A percentile compares a stretch with the other conserved stretches of the same genome.
These are phyloP conservation scores for Diaporthe caulivora DNA, from an alignment of 2,329 filamentous ascomycete species.

Conservation along the genomic window DNA sequence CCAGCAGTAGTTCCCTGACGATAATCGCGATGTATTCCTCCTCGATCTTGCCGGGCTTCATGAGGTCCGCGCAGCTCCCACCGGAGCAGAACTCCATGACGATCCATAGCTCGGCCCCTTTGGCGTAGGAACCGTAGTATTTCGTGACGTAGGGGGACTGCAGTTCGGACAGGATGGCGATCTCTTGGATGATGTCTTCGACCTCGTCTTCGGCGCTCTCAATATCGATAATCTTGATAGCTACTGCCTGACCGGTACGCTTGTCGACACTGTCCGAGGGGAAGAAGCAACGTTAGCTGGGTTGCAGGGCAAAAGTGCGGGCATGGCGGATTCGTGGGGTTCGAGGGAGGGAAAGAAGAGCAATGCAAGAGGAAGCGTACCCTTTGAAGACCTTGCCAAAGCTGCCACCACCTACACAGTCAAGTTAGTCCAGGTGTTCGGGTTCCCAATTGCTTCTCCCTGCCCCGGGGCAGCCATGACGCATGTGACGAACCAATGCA, in stretches of 20 bases:
- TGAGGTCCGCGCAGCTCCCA: slow-evolving; percentile 93
- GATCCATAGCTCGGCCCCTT: slow-evolving; percentile 97
- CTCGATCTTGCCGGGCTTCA: slow-evolving; percentile 91
- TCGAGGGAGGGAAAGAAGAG: slow-evolving; percentile 16
- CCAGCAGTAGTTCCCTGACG: slow-evolving; percentile 87
- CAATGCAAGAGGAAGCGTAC: slow-evolving; percentile 59
- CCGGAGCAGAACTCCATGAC: slow-evolving; percentile 99
- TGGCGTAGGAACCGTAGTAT: slow-evolving; percentile 97
- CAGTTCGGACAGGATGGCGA: slow-evolving; percentile 95
- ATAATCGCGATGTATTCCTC: slow-evolving; percentile 99
- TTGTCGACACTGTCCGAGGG: slow-evolving; percentile 81
- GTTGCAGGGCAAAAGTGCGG: background rate
- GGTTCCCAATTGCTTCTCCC: background rate
- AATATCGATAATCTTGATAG: slow-evolving; percentile 98
- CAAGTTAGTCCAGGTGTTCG: slow-evolving; percentile 41
- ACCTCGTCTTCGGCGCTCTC: slow-evolving; percentile 99
- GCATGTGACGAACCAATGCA: slow-evolving; percentile 76
- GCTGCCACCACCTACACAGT: slow-evolving; percentile 83
- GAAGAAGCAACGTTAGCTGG: slow-evolving; percentile 35
- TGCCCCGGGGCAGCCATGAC: slow-evolving; percentile 22
- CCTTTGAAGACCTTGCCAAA: slow-evolving; percentile 99
- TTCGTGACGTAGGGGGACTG: slow-evolving; percentile 97
- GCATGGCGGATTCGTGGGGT: slow-evolving; percentile 15
- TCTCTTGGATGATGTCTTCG: slow-evolving; percentile 99
- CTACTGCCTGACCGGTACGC: slow-evolving; percentile 90